A percentile compares a stretch with the other conserved stretches of the same genome.
These are phyloP conservation scores for Coemansia sp. DNA, from an alignment of 192 early-diverging fungal genomes.

Conservation along the genomic window DNA sequence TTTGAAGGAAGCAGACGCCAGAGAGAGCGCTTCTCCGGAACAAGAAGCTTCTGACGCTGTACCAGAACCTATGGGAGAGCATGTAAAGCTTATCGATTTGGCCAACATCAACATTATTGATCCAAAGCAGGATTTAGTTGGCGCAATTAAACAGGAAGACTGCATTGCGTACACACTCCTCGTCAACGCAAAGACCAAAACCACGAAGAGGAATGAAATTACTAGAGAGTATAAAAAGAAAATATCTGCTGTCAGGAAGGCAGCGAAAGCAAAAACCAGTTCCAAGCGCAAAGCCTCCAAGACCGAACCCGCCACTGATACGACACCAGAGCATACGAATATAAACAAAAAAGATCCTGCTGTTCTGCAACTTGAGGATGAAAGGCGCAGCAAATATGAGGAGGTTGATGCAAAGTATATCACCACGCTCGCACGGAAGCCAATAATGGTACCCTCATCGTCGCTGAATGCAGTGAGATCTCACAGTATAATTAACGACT, in stretches of 20 bases:
- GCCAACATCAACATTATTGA: conserved; percentile 29
- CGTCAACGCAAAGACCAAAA: conserved; percentile 11
- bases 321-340: not conserved
- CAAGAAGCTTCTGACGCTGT: not conserved
- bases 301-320: not conserved
- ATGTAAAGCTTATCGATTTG: conserved; percentile 23
- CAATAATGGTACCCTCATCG: conserved; percentile 11
- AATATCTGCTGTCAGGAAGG: not conserved
- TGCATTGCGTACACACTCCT: conserved; percentile 35
- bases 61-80: not conserved
- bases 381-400: conserved; percentile 38
- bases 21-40: not conserved
- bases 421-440: conserved; percentile 1
- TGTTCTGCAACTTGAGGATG: conserved; percentile 29
- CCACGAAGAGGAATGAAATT: not conserved
- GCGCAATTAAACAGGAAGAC: conserved; percentile 38
- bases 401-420: conserved; percentile 30
- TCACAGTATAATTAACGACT: conserved; percentile 1
- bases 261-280: not conserved
- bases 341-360: conserved; percentile 7
- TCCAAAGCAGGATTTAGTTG: conserved; percentile 26
- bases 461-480: not conserved
- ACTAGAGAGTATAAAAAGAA: not conserved
- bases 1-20: not conserved
- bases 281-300: not conserved